Conservation (phyloP, 1,284 basidiomycete species). For the Puccinia hordei region DNA sequence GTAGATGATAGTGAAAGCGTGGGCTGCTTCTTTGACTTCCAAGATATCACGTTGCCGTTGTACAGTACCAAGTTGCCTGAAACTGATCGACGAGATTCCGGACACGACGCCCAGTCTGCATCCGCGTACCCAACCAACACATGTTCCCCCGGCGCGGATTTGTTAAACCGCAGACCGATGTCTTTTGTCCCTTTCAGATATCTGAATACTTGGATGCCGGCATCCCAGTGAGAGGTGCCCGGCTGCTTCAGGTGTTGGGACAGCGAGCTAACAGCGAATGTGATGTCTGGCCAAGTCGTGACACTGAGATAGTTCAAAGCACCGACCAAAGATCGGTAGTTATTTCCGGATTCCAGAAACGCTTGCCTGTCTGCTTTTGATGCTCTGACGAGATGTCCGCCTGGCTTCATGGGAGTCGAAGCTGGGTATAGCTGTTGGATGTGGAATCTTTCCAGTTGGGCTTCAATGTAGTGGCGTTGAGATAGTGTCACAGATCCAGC, state of each 20-base stretch:
- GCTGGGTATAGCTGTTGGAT: background rate
- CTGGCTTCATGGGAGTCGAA: background rate
- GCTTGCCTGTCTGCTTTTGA: background rate
- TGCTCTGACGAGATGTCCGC: background rate
- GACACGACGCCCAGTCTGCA: constrained; percentile 61
- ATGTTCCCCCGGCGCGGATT: background rate
- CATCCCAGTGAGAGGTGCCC: background rate
- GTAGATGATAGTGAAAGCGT: constrained; percentile 60
- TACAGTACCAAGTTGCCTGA: constrained; percentile 60
- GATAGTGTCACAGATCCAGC: background rate
- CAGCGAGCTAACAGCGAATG: too few species aligned
- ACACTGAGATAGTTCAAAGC: too few species aligned
- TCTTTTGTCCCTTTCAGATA: constrained; percentile 51
- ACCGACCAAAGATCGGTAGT: background rate
- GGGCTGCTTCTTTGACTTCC: constrained; percentile 61
- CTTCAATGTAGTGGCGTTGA: background rate
- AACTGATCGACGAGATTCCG: constrained; percentile 58
- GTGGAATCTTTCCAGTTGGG: background rate
- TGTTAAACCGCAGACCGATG: constrained; percentile 54
- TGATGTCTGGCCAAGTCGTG: too few species aligned
- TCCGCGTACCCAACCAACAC: constrained; percentile 61
- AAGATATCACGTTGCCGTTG: constrained; percentile 59
- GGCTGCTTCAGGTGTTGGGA: background rate
- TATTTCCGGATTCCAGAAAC: background rate
- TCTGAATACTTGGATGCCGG: background rate